phyloP scores from a whole-genome alignment of 1,139 yeast species.

The Hemisphaericaspora lyxosophila region DNA sequence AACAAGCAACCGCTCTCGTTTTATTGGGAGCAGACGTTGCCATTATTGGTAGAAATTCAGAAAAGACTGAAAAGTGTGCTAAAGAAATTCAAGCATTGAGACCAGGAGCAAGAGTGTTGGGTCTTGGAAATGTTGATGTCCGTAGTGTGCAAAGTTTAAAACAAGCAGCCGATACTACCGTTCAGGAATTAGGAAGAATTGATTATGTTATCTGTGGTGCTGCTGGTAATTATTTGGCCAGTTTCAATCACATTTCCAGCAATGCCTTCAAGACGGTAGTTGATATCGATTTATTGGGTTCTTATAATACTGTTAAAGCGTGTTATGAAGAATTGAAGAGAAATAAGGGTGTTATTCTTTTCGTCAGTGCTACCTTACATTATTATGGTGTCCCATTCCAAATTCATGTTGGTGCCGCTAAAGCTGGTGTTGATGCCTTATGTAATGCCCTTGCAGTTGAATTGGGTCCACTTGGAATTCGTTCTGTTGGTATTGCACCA shows the following conservation, averaged over 20 bases:
- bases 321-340: slow-evolving; percentile 61
- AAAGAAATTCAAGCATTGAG: slow-evolving; percentile 58
- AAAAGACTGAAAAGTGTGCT: slow-evolving; percentile 67
- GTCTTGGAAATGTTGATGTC: slow-evolving; percentile 73
- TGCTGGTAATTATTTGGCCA: slow-evolving; percentile 87
- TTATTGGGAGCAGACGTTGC: slow-evolving; percentile 83
- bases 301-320: slow-evolving; percentile 85
- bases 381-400: slow-evolving; percentile 86
- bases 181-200: slow-evolving; percentile 63
- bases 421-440: slow-evolving; percentile 89
- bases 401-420: slow-evolving; percentile 86
- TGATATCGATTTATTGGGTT: slow-evolving; percentile 80
- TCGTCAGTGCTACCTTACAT: slow-evolving; percentile 85
- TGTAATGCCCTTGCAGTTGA: slow-evolving; percentile 83
- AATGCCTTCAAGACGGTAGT: slow-evolving; percentile 88
- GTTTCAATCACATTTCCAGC: slow-evolving; percentile 71
- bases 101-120: slow-evolving; percentile 61
- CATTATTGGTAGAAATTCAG: slow-evolving; percentile 72
- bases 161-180: slow-evolving; percentile 64
- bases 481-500: slow-evolving; percentile 83
- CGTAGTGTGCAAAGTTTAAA: slow-evolving; percentile 59
- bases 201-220: slow-evolving; percentile 93
- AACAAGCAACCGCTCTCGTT: slow-evolving; percentile 80
- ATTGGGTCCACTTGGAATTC: slow-evolving; percentile 81
- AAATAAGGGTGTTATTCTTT: slow-evolving; percentile 70